Percentiles rank a stretch among this genome's conserved stretches.
These are phyloP conservation scores for Hypoxylon sp. DNA, from an alignment of 2,329 filamentous ascomycete genomes.

Conservation along the genomic window DNA sequence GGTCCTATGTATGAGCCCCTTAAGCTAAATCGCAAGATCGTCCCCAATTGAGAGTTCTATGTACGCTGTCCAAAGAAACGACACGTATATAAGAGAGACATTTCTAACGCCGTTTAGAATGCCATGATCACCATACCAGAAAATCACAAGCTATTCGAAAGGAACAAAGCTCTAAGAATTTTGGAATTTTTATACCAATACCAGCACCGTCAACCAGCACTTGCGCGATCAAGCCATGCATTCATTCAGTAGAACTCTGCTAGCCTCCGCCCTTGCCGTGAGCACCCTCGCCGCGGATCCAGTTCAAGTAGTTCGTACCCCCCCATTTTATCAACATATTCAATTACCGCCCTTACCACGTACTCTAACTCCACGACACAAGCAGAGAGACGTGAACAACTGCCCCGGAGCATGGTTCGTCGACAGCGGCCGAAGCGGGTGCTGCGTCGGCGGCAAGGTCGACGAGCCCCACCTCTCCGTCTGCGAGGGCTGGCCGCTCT, in stretches of 20 bases:
- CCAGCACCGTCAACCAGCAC: too few relatives aligned
- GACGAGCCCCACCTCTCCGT: slow-evolving; percentile 8
- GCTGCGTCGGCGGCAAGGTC: slow-evolving; percentile 21
- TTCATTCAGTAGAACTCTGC: neutral
- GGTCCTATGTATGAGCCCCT: too few relatives aligned
- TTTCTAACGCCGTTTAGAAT: neutral
- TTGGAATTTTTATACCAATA: too few relatives aligned
- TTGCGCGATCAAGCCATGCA: neutral
- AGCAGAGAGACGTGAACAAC: neutral
- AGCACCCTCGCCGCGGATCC: neutral
- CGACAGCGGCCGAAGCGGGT: neutral
- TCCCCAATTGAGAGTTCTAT: neutral
- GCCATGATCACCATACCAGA: neutral
- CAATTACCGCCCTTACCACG: neutral
- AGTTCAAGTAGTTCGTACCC: neutral
- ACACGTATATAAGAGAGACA: neutral
- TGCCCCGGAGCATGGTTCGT: slow-evolving; percentile 9
- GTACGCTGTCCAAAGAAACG: neutral
- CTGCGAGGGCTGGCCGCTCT: slow-evolving; percentile 15
- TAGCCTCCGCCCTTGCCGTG: neutral
- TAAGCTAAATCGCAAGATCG: slow-evolving; percentile 8
- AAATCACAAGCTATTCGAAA: neutral
- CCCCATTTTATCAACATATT: neutral
- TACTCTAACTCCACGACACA: neutral
- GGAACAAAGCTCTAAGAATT: too few relatives aligned